These are phyloP conservation scores for Hortiboletus flavorubellus DNA, from an alignment of 768 basidiomycete genomes.

Conservation along the genomic window DNA sequence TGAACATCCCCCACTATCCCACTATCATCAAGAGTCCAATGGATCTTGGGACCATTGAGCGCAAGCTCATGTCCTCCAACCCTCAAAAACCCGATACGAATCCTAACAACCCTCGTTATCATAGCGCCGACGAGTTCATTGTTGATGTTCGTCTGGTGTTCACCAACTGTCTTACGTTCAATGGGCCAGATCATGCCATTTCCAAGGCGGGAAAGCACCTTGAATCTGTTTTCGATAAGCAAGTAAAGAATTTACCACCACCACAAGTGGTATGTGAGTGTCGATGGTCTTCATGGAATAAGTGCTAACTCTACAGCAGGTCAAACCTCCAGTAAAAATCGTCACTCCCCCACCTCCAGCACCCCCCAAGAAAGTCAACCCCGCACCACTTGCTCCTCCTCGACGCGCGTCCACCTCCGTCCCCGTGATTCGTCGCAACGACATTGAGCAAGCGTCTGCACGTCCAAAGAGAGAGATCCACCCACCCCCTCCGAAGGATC, in stretches of 20 bases:
- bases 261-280: slow-evolving; percentile 63
- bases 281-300: slow-evolving; percentile 13
- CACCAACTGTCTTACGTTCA: slow-evolving; percentile 86
- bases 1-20: slow-evolving; percentile 86
- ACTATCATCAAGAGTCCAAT: slow-evolving; percentile 87
- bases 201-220: slow-evolving; percentile 77
- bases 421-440: slow-evolving; percentile 80
- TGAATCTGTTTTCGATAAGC: slow-evolving; percentile 84
- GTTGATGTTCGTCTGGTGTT: slow-evolving; percentile 86
- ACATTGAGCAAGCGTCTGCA: slow-evolving; percentile 47
- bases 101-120: slow-evolving; percentile 70
- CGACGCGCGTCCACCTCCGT: slow-evolving; percentile 79
- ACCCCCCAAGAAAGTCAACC: slow-evolving; percentile 23
- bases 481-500: slow-evolving; percentile 89
- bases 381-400: slow-evolving; percentile 40
- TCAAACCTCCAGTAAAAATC: slow-evolving; percentile 45
- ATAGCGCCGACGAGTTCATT: slow-evolving; percentile 74
- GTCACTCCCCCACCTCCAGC: slow-evolving; percentile 40
- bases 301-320: slow-evolving; percentile 23
- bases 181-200: slow-evolving; percentile 85
- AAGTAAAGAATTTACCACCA: slow-evolving; percentile 78
- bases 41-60: slow-evolving; percentile 92
- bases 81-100: slow-evolving; percentile 73
- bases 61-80: slow-evolving; percentile 79
- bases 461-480: slow-evolving; percentile 99